These are phyloP conservation scores for Leishmania tarentolae DNA, from an alignment of 208 protist genomes.

Conservation along the genomic window DNA sequence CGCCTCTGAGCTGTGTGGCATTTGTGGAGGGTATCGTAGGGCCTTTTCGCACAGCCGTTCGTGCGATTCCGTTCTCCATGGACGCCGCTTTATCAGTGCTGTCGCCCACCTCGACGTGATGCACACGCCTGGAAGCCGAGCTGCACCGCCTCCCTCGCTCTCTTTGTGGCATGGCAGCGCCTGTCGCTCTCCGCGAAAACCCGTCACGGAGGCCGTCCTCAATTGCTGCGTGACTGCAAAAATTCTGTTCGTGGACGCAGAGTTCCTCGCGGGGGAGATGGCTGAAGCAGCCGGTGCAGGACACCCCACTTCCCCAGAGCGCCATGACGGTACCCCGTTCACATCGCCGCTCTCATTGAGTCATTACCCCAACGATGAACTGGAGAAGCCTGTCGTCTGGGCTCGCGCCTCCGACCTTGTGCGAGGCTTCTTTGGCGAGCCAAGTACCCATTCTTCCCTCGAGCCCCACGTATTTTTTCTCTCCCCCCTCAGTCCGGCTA, in stretches of 20 bases:
- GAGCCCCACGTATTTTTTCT: conserved; percentile 12
- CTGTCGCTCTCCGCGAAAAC: not conserved
- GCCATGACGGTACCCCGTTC: not conserved
- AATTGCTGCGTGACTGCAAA: conserved; percentile 11
- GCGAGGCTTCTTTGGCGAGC: not conserved
- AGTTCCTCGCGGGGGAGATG: conserved; percentile 33
- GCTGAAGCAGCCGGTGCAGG: no score
- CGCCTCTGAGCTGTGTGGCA: conserved; percentile 13
- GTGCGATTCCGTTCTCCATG: conserved; percentile 3
- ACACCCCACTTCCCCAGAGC: no score
- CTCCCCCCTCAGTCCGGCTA: conserved; percentile 12
- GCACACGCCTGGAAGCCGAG: conserved; percentile 6
- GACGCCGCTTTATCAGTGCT: not conserved
- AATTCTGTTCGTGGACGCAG: conserved; percentile 37
- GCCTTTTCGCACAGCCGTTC: conserved; percentile 17
- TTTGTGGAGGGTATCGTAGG: conserved; percentile 19
- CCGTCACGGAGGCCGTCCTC: conserved; percentile 5
- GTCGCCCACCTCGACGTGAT: not conserved
- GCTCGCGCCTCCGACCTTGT: conserved; percentile 7
- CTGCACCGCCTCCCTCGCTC: conserved; percentile 3
- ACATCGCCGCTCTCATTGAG: not conserved
- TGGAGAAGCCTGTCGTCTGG: not conserved
- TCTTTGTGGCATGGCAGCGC: not conserved
- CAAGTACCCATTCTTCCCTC: conserved; percentile 1
- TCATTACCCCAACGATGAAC: conserved; percentile 4